Base-by-base conservation (phyloP, 768 basidiomycete genomes). In the Leccinum aurantiacum region DNA sequence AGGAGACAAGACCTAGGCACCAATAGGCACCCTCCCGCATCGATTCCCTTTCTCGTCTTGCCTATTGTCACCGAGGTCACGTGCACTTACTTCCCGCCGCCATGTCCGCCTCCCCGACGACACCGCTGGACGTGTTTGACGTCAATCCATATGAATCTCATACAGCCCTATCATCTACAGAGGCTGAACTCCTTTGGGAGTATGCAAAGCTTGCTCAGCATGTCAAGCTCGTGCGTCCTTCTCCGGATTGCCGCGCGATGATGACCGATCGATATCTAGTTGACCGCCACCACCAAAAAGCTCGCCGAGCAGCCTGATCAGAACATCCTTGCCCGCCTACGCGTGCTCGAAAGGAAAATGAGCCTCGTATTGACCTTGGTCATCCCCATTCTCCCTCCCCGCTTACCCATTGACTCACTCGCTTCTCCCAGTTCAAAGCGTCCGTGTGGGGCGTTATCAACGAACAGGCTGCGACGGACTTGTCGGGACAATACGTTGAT, bases 361-460 rank as follows among this genome's bases (percentile, higher is more conserved):
- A 93, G 91, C 8, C 80, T 99, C 56, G 95, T 98, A 0, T 76
- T 98, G 72, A 98, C 95, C 0, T 76, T 99, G 74, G 95, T 95
- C 69, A 63, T 10, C 1, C n/a, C 6, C 44, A 1, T 25, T 17
- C 48, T 15, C 19, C 54, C 29, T 24, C 35, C 31, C 57, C 53
- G 17, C 37, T 47, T 29, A 25, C 29, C 15, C 31, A 7, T n/a
- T n/a, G 7, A 25, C 67, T 60, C 63, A 65, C 35, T 35, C 51
- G 3, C 54, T 0, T 22, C 22, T 19, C 35, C 6, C 65, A 95
- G 93, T 98, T 95, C 84, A 95, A 97, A 76, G 94, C 90, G 0
- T 96, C 95, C 11, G 93, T 96, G 1, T 96, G 94, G 93, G 92
- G 89, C 14, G 89, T 95, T 56, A 89, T 97, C 71, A 91, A 89